phyloP scores from a whole-genome alignment of 352 stramenopile species.

The Globisporangium orthogonon region DNA sequence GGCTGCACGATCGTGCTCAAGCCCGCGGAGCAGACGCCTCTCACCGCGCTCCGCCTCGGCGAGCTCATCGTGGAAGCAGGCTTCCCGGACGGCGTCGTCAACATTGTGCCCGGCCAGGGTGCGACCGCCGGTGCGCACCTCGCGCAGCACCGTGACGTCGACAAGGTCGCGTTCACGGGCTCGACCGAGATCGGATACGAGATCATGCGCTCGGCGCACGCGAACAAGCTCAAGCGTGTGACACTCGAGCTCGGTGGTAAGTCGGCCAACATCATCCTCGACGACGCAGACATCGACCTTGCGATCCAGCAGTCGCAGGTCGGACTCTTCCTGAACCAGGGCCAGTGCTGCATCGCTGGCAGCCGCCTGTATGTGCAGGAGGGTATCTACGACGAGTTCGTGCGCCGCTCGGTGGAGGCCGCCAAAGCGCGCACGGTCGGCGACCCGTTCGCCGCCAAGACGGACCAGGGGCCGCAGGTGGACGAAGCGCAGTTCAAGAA shows the following conservation, averaged over 20 bases:
- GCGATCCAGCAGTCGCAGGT: conserved; percentile 41
- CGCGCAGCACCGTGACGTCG: conserved; percentile 44
- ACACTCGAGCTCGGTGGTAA: conserved; percentile 78
- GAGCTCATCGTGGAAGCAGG: conserved; percentile 75
- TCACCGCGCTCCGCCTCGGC: conserved; percentile 87
- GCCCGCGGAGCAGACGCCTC: conserved; percentile 90
- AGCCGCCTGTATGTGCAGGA: conserved; percentile 88
- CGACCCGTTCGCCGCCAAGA: conserved; percentile 33
- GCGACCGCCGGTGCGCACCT: conserved; percentile 31
- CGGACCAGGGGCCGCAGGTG: conserved; percentile 53
- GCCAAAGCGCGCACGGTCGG: conserved; percentile 51
- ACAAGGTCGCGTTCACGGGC: conserved; percentile 85
- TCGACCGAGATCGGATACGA: conserved; percentile 52
- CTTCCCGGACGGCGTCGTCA: conserved; percentile 74
- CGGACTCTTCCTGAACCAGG: conserved; percentile 82
- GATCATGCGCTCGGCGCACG: conserved; percentile 49
- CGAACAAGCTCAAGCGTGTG: conserved; percentile 63
- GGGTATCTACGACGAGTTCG: conserved; percentile 85
- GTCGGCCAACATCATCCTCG: conserved; percentile 66
- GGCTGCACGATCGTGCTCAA: conserved; percentile 94
- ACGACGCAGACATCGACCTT: conserved; percentile 62
- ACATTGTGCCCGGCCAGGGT: conserved; percentile 61
- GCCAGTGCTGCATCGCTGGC: conserved; percentile 85
- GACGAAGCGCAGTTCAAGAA: conserved; percentile 72
- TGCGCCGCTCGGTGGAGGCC: conserved; percentile 43